Percentiles rank a stretch among this genome's conserved stretches.
Conservation (phyloP, 2,329 filamentous ascomycete genomes). For the Graphiopsis chlorocephala region DNA sequence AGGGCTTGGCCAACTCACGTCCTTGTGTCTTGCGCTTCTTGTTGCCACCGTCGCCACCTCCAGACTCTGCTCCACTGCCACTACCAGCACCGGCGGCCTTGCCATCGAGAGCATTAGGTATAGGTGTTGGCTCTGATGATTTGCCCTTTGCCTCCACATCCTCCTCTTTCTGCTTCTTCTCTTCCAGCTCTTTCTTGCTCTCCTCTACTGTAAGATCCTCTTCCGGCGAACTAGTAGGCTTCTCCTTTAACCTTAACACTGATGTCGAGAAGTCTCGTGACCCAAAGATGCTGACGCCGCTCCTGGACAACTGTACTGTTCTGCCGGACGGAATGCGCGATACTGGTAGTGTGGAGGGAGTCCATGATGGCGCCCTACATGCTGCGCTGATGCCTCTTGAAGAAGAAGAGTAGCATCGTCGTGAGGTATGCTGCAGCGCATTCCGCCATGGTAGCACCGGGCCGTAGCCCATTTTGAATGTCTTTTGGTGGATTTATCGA, state of each 20-base stretch:
- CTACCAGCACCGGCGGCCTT: conserved; percentile 60
- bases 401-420: conserved; percentile 29
- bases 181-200: conserved; percentile 41
- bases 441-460: conserved; percentile 64
- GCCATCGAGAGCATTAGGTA: conserved; percentile 54
- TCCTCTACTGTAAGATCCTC: conserved; percentile 43
- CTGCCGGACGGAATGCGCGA: conserved; percentile 22
- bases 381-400: conserved; percentile 26
- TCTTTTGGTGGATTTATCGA: neutral
- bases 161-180: conserved; percentile 23
- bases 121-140: conserved; percentile 49
- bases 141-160: conserved; percentile 47
- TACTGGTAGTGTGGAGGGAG: conserved; percentile 21
- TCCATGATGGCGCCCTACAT: conserved; percentile 25
- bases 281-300: conserved; percentile 18
- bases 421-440: conserved; percentile 42
- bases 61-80: conserved; percentile 43
- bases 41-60: conserved; percentile 56
- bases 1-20: conserved; percentile 73
- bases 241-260: conserved; percentile 54
- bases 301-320: conserved; percentile 6
- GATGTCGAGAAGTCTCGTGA: conserved; percentile 42
- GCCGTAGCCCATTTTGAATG: conserved; percentile 58
- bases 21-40: conserved; percentile 73
- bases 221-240: conserved; percentile 49